A percentile compares a stretch with the other conserved stretches of the same genome.
Conservation (phyloP, 2,329 filamentous ascomycete genomes). For the Colletotrichum neosansevieriae region DNA sequence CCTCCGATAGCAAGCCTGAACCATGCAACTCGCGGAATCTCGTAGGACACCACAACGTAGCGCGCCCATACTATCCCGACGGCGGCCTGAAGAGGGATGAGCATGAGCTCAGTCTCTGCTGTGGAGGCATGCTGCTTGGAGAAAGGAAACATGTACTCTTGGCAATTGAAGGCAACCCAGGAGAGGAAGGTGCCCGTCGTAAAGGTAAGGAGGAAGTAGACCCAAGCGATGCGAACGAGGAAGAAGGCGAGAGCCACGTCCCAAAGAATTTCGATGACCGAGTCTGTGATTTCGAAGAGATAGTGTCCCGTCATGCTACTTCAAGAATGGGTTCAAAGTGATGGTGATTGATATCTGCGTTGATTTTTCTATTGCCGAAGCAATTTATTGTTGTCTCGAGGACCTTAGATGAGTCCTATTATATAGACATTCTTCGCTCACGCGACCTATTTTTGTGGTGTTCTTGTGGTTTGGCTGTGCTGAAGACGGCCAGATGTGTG, state of each 20-base stretch:
- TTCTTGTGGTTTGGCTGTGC: constrained; percentile 16
- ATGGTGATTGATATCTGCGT: neutral
- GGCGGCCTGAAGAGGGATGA: constrained; percentile 12
- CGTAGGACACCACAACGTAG: constrained; percentile 24
- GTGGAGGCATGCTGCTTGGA: constrained; percentile 12
- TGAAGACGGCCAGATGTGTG: constrained; percentile 14
- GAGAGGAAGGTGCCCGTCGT: constrained; percentile 41
- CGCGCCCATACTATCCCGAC: constrained; percentile 21
- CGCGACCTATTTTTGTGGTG: constrained; percentile 5
- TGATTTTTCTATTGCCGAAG: neutral
- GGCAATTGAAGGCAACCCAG: constrained; percentile 19
- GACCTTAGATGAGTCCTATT: neutral
- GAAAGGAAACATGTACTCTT: neutral
- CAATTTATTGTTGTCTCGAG: neutral
- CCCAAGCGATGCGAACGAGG: constrained; percentile 48
- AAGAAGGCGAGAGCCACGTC: constrained; percentile 52
- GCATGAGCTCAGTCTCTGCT: neutral
- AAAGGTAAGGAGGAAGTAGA: constrained; percentile 48
- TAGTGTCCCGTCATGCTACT: constrained; percentile 18
- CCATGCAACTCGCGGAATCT: constrained; percentile 33
- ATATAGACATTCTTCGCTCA: constrained; percentile 14
- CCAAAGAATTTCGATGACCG: constrained; percentile 53
- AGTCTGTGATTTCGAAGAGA: constrained; percentile 49
- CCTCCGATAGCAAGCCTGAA: constrained; percentile 34
- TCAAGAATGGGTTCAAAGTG: neutral